Evolutionary conservation across 2,329 filamentous ascomycete species (phyloP), one percentile per base, ranked within the genome.

Genomic region (Cladosporium sp.): DNA sequence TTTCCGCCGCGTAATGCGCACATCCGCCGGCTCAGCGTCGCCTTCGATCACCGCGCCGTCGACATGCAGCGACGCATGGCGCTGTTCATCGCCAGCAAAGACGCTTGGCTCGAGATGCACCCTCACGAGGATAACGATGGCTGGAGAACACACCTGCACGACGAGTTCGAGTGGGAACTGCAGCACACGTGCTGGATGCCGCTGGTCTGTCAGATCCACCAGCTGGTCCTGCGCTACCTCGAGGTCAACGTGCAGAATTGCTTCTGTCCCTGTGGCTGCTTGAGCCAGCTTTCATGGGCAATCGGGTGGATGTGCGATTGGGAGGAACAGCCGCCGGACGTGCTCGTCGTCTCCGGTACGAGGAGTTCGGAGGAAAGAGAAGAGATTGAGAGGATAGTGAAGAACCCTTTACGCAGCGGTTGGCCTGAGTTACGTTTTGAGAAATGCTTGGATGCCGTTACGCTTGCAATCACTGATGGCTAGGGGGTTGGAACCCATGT

Each of bases 201-300:
- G 21, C 46, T 65, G 16, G 57, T 60, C 18, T 60, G 31, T 37
- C 63, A 65, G 33, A 29, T 65, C 29, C 63, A 65, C 16, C 49
- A 59, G 55, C 29, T 65, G n/a, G 29, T n/a, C 2, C 11, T 65
- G 7, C 29, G 40, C 5, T 23, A 53, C 23, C 56, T 65, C 14
- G 63, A 65, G 33, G 63, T 65, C 11, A 65, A 60, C 26, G 55
- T 65, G 44, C 63, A 65, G 46, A 65, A 65, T 5, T 65, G 63
- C 63, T 52, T 31, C 21, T 65, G 63, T n/a, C 63, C 63, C 1
- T 65, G 63, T 8, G 63, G 63, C 8, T 65, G 63, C 37, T 40
- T 29, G 21, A 50, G 33, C 16, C 63, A 65, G 55, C 37, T 60
- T 16, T n/a, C 44, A 2, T 65, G 63, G 63, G 63, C 63, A 23